Conservation (phyloP, 2,329 filamentous ascomycete species). For the Botryotinia calthae region DNA sequence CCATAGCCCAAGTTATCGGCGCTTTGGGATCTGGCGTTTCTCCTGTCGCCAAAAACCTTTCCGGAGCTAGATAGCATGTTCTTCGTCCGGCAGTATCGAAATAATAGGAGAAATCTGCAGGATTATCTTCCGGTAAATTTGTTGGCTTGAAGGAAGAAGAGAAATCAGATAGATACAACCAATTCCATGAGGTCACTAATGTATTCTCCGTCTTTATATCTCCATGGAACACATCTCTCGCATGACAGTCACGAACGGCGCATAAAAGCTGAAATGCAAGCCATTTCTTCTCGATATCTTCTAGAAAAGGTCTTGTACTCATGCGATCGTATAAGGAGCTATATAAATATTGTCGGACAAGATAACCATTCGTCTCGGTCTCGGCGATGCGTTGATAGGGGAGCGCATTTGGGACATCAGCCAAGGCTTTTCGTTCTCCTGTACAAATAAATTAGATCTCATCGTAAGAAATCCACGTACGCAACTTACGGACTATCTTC, state of each 20-base stretch:
- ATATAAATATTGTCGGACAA: slow-evolving; percentile 93
- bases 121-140: slow-evolving; percentile 91
- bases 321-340: slow-evolving; percentile 96
- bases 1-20: slow-evolving; percentile 88
- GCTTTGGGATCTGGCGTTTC: slow-evolving; percentile 62
- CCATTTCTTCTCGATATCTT: slow-evolving; percentile 99
- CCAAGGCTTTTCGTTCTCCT: slow-evolving; percentile 78
- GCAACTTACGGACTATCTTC: slow-evolving; percentile 65
- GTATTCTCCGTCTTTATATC: slow-evolving; percentile 99
- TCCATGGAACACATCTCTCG: slow-evolving; percentile 86
- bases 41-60: slow-evolving; percentile 76
- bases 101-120: slow-evolving; percentile 95
- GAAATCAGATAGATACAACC: slow-evolving; percentile 97
- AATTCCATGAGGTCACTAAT: slow-evolving; percentile 98
- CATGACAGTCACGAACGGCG: slow-evolving; percentile 86
- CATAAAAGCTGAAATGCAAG: slow-evolving; percentile 93
- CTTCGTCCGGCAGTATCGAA: slow-evolving; percentile 90
- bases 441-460: slow-evolving; percentile 24
- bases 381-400: slow-evolving; percentile 89
- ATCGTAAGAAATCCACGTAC: not conserved
- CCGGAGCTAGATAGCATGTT: slow-evolving; percentile 93
- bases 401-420: slow-evolving; percentile 85
- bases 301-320: slow-evolving; percentile 92
- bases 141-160: slow-evolving; percentile 94
- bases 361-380: slow-evolving; percentile 85